phyloP scores from a whole-genome alignment of 306 rosid species.

The Lotus japonicus region DNA sequence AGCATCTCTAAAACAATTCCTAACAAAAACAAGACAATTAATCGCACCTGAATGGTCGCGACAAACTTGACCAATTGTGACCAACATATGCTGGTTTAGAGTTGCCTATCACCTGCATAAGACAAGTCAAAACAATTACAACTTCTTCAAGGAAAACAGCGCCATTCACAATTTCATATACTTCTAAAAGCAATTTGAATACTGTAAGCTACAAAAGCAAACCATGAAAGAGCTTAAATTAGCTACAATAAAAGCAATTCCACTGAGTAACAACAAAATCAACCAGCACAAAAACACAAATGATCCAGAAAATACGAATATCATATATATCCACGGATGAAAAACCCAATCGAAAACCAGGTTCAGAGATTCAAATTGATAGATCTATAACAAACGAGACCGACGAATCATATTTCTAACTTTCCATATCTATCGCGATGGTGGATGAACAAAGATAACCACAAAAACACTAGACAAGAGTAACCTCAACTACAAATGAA shows the following conservation, averaged over 20 bases:
- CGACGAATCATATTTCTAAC: not conserved
- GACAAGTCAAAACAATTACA: too few species aligned
- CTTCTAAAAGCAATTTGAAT: not conserved
- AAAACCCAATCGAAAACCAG: not conserved
- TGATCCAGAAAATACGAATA: not conserved
- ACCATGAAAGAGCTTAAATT: not conserved
- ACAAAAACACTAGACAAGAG: too few species aligned
- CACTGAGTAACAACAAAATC: not conserved
- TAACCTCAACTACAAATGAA: not conserved
- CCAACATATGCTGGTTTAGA: slow-evolving; percentile 46
- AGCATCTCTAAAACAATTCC: not conserved
- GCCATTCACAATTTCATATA: too few species aligned
- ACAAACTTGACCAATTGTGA: slow-evolving; percentile 56
- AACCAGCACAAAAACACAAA: not conserved
- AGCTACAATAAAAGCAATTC: not conserved
- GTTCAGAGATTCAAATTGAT: not conserved
- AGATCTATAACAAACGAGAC: not conserved
- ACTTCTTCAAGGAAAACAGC: too few species aligned
- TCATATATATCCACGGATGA: not conserved
- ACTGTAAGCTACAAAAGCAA: not conserved
- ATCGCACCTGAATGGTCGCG: slow-evolving; percentile 72
- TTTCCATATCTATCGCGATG: too few species aligned
- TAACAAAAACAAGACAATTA: not conserved
- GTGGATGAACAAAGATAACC: too few species aligned
- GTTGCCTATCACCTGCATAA: slow-evolving; percentile 50